Conservation (phyloP, 2,329 filamentous ascomycete species). For the Trichoderma polysporum region DNA sequence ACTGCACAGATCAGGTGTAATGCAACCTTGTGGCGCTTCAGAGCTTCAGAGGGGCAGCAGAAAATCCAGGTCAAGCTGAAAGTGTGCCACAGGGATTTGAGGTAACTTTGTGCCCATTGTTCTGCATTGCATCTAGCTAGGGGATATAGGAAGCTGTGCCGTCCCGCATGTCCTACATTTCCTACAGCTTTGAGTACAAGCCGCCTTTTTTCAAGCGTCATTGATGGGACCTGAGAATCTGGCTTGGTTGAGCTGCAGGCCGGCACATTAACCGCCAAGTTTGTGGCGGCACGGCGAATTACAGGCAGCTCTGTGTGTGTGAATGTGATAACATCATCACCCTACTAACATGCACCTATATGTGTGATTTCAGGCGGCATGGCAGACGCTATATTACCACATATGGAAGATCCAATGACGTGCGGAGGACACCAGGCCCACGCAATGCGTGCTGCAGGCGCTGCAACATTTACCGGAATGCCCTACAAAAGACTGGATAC, state of each 20-base stretch:
- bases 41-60: neutral
- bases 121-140: neutral
- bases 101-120: neutral
- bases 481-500: neutral
- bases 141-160: neutral
- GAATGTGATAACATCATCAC: neutral
- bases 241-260: neutral
- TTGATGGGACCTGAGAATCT: neutral
- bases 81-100: neutral
- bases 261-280: neutral
- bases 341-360: neutral
- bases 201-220: neutral
- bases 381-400: neutral
- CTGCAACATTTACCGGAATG: neutral
- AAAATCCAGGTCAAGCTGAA: neutral
- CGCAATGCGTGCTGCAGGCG: neutral
- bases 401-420: slow-evolving; percentile 1
- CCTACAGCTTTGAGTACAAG: neutral
- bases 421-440: neutral
- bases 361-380: neutral
- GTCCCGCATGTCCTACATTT: neutral
- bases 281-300: neutral
- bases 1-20: neutral
- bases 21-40: neutral
- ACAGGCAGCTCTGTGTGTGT: neutral